Base-by-base conservation (phyloP, 2,329 filamentous ascomycete species). In the Colletotrichum acutatum region DNA sequence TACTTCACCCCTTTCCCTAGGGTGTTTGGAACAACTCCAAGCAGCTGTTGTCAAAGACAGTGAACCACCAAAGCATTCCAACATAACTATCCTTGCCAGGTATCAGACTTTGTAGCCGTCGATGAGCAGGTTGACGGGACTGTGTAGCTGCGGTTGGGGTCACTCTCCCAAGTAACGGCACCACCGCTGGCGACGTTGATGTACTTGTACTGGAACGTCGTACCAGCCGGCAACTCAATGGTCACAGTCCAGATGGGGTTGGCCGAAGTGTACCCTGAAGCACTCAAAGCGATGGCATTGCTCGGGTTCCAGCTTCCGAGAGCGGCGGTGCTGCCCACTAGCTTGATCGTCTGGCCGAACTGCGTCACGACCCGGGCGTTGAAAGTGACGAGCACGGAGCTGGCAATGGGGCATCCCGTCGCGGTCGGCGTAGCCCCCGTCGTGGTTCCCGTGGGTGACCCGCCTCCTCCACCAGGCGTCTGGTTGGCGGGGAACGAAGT, bases 201-300 rank as follows among this genome's bases (percentile, higher is more conserved):
- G 78, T 90, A 95, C 83, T 94, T 94, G 80, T 94, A 94, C 82
- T 90, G 78, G 56, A 94, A 83, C 3, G 80, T 82, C 60, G 85
- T 84, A 2, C 91, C 92, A 0, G 89, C 85, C 0, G 84, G 81
- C 19, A 95, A 80, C 1, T 82, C 83, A 32, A 94, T 78, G 0
- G 87, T 88, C 0, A 81, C 85, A 58, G 83, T 86, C 93, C 93
- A 95, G 6, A 93, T 75, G 0, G 89, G 90, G 76, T 92, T 90
- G 42, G 79, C 82, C 2, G 83, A 76, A 0, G 90, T 91, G 78
- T 94, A 95, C 22, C 84, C 78, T 19, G 82, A 83, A 2, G 92
- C 89, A 58, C 86, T 88, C 24, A 95, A 83, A 0, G 88, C 77
- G 2, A 93, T 77, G 0, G 89, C 92, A 32, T 82, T 84, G 56